phyloP scores from a whole-genome alignment of 2,329 filamentous ascomycete genomes.

The Penicillium crustosum region DNA sequence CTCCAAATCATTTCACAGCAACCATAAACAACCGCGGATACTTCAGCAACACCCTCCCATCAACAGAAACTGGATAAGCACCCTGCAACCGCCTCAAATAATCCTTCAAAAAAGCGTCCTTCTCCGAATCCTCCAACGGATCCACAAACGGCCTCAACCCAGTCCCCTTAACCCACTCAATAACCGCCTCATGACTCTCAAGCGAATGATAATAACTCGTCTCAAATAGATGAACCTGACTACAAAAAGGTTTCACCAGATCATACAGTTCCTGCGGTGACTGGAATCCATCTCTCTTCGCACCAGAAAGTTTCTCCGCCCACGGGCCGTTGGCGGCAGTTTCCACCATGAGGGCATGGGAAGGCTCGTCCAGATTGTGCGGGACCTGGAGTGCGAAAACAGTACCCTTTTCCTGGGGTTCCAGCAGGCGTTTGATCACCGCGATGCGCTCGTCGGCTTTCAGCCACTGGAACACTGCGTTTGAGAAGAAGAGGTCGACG shows the following conservation, averaged over 20 bases:
- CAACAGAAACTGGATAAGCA: constrained; percentile 47
- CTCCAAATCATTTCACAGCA: constrained; percentile 31
- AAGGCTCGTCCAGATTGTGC: constrained; percentile 52
- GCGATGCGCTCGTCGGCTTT: constrained; percentile 44
- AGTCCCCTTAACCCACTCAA: constrained; percentile 62
- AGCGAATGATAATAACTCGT: constrained; percentile 56
- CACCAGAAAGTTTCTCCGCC: constrained; percentile 32
- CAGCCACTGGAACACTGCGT: constrained; percentile 63
- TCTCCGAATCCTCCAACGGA: constrained; percentile 44
- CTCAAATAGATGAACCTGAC: constrained; percentile 54
- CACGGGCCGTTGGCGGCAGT: constrained; percentile 44
- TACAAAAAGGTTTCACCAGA: constrained; percentile 46
- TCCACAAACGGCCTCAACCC: constrained; percentile 58
- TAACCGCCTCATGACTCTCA: constrained; percentile 50
- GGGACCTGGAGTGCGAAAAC: constrained; percentile 58
- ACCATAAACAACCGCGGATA: constrained; percentile 60
- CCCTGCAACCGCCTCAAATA: constrained; percentile 50
- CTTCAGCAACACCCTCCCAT: constrained; percentile 56
- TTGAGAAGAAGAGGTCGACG: constrained; percentile 54
- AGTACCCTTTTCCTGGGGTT: constrained; percentile 43
- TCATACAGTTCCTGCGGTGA: constrained; percentile 51
- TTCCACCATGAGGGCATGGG: constrained; percentile 53
- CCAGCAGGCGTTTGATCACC: constrained; percentile 48
- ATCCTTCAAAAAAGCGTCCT: constrained; percentile 46
- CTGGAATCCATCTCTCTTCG: constrained; percentile 52